Conservation (phyloP, 805 yeast species). For the Grigorovia yakushimaensis region DNA sequence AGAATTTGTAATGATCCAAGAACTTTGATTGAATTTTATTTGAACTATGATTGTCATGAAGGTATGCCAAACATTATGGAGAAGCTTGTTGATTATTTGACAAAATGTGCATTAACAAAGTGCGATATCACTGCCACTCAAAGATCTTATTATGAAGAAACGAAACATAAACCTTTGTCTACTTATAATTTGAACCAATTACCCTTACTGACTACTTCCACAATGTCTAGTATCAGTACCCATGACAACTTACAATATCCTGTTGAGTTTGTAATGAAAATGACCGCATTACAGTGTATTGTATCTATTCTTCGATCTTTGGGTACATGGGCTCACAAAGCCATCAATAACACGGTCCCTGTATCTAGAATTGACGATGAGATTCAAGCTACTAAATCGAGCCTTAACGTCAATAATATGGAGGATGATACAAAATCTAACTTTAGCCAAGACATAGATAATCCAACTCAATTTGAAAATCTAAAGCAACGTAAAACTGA, state of each 20-base stretch:
- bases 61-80: slow-evolving; percentile 79
- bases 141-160: slow-evolving; percentile 44
- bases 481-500: slow-evolving; percentile 77
- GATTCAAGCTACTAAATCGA: slow-evolving; percentile 3
- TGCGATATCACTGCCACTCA: slow-evolving; percentile 67
- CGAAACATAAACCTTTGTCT: slow-evolving; percentile 46
- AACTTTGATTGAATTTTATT: slow-evolving; percentile 80
- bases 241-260: slow-evolving; percentile 39
- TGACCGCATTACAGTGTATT: slow-evolving; percentile 68
- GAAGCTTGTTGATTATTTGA: slow-evolving; percentile 65
- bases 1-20: slow-evolving; percentile 82
- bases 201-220: slow-evolving; percentile 60
- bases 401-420: slow-evolving; percentile 1
- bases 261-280: slow-evolving; percentile 72
- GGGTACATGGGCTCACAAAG: slow-evolving; percentile 78
- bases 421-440: slow-evolving; percentile 13
- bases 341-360: slow-evolving; percentile 27
- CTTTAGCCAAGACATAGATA: slow-evolving; percentile 40
- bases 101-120: slow-evolving; percentile 53
- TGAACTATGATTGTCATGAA: slow-evolving; percentile 90
- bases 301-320: slow-evolving; percentile 77
- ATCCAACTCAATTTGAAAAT: slow-evolving; percentile 76
- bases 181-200: slow-evolving; percentile 66
- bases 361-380: background rate
- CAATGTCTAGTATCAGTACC: slow-evolving; percentile 12